Percentiles rank a stretch among this genome's conserved stretches.
These are phyloP conservation scores for Waltergamsia citrina DNA, from an alignment of 2,329 filamentous ascomycete species.

Conservation along the genomic window DNA sequence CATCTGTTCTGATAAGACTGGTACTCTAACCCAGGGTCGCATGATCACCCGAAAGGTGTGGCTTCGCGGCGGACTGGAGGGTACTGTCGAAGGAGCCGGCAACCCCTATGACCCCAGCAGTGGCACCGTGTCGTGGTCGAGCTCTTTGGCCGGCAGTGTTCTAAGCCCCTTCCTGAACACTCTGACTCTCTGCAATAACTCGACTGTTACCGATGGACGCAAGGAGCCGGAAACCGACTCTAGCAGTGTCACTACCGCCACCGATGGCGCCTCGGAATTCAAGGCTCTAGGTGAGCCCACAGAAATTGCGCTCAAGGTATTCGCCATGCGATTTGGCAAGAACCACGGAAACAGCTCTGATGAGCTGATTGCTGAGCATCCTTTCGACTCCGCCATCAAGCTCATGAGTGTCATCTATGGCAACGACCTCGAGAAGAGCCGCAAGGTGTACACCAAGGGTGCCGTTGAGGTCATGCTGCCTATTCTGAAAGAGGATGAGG, in stretches of 20 bases:
- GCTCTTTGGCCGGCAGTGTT: conserved; percentile 24
- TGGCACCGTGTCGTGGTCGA: conserved; percentile 38
- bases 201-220: conserved; percentile 37
- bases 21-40: conserved; percentile 55
- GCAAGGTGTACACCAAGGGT: conserved; percentile 46
- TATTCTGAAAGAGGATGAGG: conserved; percentile 35
- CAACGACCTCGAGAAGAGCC: conserved; percentile 19
- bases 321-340: conserved; percentile 58
- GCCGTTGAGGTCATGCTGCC: conserved; percentile 48
- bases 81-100: conserved; percentile 43
- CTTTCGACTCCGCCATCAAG: conserved; percentile 66
- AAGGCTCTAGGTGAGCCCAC: conserved; percentile 58
- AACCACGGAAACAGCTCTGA: conserved; percentile 31
- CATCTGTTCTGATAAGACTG: conserved; percentile 64
- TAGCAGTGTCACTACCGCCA: conserved; percentile 32
- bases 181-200: conserved; percentile 53
- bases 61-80: conserved; percentile 43
- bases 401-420: conserved; percentile 64
- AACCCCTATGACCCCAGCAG: conserved; percentile 53
- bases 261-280: conserved; percentile 38
- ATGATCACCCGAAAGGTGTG: conserved; percentile 57
- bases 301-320: conserved; percentile 65
- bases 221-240: conserved; percentile 36
- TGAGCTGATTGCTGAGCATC: conserved; percentile 52
- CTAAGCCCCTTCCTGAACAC: conserved; percentile 42